Evolutionary conservation across 441 rosid genomes (phyloP), one percentile per base, ranked within the genome.

Genomic region (Omphalea diandra): DNA sequence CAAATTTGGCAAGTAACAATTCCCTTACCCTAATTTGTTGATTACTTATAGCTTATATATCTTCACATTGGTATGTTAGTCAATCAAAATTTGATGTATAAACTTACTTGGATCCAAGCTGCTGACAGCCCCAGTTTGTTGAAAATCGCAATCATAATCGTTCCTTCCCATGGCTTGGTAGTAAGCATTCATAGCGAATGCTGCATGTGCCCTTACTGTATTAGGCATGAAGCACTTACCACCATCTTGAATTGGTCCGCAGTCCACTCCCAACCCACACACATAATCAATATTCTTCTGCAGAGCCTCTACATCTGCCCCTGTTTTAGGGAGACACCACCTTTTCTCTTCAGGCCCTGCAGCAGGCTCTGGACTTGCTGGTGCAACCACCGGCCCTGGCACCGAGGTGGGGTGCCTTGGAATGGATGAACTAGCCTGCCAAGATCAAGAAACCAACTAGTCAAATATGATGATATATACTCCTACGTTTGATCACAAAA

Each of bases 281-380:
- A 85, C 90, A 32, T 84, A 88, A 69, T 90, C 92, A 3, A 88
- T 81, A 54, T 90, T 88, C 64, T 86, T 86, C 73, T 88, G 97
- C 43, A 90, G 68, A 54, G 75, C 80, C 24, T 74, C 85, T 2
- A 76, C 58, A 31, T 81, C 89, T 0, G 88, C 93, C 33, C 86
- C 82, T 18, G 78, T 0, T 77, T 77, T 83, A 0, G 93, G 68
- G 9, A 88, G 80, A 61, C 96, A 86, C 93, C 93, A 87, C 20
- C 32, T 60, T 71, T 69, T 81, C 10, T 58, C 81, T 61, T 54
- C 29, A 1, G 73, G 43, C 1, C 74, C 75, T 54, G 36, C 68
- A n/a, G n/a, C n/a, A 7, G 77, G 58, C 10, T 35, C n/a, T 20
- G 74, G 54, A 57, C 26, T 35, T 20, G 7, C 56, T 29, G 69